Conservation (phyloP, 257 asterid genomes). For the Solanum megistacrolobum region DNA sequence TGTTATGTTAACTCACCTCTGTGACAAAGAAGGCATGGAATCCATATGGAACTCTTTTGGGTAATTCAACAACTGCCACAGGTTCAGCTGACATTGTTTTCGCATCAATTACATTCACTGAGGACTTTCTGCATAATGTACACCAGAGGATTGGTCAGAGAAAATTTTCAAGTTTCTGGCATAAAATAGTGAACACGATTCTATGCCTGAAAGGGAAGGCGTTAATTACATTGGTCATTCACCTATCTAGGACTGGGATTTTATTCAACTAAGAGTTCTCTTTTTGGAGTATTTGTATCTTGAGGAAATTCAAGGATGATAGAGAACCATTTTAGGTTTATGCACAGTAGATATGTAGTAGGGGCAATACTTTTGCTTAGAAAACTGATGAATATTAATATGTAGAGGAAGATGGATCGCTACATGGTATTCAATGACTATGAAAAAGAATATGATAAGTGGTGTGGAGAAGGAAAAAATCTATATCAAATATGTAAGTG, state of each 20-base stretch:
- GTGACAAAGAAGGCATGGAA: slow-evolving; percentile 92
- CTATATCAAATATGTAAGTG: too few species aligned
- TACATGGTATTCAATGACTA: background rate
- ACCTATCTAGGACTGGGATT: background rate
- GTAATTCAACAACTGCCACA: slow-evolving; percentile 72
- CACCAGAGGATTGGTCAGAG: background rate
- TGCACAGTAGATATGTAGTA: background rate
- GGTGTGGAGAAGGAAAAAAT: background rate
- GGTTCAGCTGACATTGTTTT: slow-evolving; percentile 88
- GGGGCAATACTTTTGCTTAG: background rate
- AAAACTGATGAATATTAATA: background rate
- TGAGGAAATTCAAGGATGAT: background rate
- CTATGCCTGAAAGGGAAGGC: background rate
- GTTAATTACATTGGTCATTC: background rate
- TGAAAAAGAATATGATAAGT: background rate
- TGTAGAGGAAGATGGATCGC: background rate
- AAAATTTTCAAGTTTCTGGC: background rate
- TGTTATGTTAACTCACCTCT: slow-evolving; percentile 31
- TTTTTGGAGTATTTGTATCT: background rate
- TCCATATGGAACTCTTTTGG: slow-evolving; percentile 82
- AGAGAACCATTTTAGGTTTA: background rate
- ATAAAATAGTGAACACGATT: background rate
- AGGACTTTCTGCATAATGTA: slow-evolving; percentile 46
- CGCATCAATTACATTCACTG: slow-evolving; percentile 79
- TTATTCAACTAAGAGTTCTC: background rate